phyloP scores from a whole-genome alignment of 768 basidiomycete genomes.

The Leccinum pellstonianum region DNA sequence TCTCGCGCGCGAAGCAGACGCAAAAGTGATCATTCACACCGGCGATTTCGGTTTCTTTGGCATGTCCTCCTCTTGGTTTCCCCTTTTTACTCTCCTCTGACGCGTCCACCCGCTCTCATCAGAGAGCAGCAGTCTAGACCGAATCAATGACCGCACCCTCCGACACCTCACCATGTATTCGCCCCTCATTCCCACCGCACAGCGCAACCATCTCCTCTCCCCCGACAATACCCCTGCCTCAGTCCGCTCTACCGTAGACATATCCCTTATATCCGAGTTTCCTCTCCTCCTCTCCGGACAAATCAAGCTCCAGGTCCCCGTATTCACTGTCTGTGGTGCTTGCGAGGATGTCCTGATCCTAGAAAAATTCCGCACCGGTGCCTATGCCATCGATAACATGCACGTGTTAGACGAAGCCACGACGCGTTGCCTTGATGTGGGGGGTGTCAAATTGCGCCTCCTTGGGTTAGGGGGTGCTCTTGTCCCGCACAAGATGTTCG shows the following conservation, averaged over 20 bases:
- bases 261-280: slow-evolving; percentile 88
- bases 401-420: slow-evolving; percentile 94
- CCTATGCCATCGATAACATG: slow-evolving; percentile 86
- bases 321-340: slow-evolving; percentile 96
- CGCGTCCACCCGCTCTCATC: slow-evolving; percentile 18
- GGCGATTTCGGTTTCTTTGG: too few species aligned
- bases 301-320: slow-evolving; percentile 87
- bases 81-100: slow-evolving; percentile 11
- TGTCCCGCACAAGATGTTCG: slow-evolving; percentile 92
- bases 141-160: slow-evolving; percentile 94
- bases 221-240: slow-evolving; percentile 64
- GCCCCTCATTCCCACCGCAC: slow-evolving; percentile 81
- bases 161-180: slow-evolving; percentile 97
- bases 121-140: slow-evolving; percentile 79
- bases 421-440: slow-evolving; percentile 87
- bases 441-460: slow-evolving; percentile 89
- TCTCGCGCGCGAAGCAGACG: slow-evolving; percentile 84
- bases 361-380: slow-evolving; percentile 86
- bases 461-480: slow-evolving; percentile 96
- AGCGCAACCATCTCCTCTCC: slow-evolving; percentile 74
- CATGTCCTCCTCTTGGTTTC: neutral
- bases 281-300: slow-evolving; percentile 86
- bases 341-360: slow-evolving; percentile 93
- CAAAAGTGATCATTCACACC: slow-evolving; percentile 53
- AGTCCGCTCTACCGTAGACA: slow-evolving; percentile 73